phyloP scores from a whole-genome alignment of 495 filamentous ascomycete species.

The Penicillium ochrochloron region DNA sequence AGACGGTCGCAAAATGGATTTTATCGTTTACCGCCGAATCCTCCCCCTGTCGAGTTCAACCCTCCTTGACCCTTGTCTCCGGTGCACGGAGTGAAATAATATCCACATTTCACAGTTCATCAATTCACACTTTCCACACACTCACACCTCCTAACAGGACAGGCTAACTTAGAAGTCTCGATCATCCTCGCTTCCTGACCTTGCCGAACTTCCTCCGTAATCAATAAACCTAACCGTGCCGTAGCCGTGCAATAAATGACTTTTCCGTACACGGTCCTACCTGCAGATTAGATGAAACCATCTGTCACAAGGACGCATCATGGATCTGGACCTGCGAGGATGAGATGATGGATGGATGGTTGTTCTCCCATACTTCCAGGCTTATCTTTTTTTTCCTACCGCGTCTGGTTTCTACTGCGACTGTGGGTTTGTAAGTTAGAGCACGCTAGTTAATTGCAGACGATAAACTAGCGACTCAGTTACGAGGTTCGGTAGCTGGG shows the following conservation, averaged over 20 bases:
- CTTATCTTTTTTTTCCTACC: not conserved
- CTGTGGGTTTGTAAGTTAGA: not conserved
- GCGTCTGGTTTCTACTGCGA: not conserved
- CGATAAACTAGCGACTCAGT: not conserved
- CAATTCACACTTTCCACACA: constrained; percentile 1
- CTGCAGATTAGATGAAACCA: constrained; percentile 12
- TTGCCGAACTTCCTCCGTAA: not conserved
- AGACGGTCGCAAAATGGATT: not conserved
- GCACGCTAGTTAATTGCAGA: not conserved
- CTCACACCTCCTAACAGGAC: not conserved
- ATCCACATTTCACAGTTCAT: constrained; percentile 2
- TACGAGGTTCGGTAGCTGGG: not conserved
- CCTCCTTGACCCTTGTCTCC: not conserved
- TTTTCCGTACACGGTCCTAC: constrained; percentile 14
- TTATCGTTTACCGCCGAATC: constrained; percentile 4
- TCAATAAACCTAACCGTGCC: not conserved
- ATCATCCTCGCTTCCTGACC: not conserved
- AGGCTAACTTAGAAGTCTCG: not conserved
- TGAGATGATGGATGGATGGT: not conserved
- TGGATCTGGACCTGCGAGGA: constrained; percentile 15
- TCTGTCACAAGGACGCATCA: constrained; percentile 28
- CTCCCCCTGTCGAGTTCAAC: not conserved
- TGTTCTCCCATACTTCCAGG: constrained; percentile 4
- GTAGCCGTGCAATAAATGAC: not conserved
- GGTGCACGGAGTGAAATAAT: not conserved